A percentile compares a stretch with the other conserved stretches of the same genome.
phyloP scores from a whole-genome alignment of 352 stramenopile species.

The Globisporangium cylindrosporum region DNA sequence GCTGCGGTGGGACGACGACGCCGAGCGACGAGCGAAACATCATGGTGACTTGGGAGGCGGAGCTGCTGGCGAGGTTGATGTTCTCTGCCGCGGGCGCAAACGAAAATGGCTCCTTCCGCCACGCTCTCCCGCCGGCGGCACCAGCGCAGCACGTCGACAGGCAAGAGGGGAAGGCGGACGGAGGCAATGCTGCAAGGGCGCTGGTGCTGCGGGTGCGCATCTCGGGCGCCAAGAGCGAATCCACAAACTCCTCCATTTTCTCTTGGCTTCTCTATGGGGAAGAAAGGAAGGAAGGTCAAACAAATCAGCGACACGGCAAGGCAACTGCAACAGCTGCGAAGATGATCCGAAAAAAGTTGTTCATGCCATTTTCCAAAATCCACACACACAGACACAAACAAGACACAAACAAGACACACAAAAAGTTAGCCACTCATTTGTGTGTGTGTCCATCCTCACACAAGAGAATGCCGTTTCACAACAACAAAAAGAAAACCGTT shows the following conservation, averaged over 20 bases:
- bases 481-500: not conserved
- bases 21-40: conserved; percentile 17
- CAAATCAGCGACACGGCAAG: conserved; percentile 14
- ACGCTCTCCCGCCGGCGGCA: conserved; percentile 10
- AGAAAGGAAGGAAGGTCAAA: too few relatives aligned
- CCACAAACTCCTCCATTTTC: conserved; percentile 12
- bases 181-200: not conserved
- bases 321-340: conserved; percentile 5
- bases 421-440: conserved; percentile 14
- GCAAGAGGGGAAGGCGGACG: not conserved
- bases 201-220: not conserved
- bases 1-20: conserved; percentile 3
- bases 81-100: conserved; percentile 17
- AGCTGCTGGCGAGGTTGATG: not conserved
- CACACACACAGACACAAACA: not conserved
- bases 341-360: conserved; percentile 5
- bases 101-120: conserved; percentile 6
- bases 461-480: conserved; percentile 17
- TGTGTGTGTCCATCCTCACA: too few relatives aligned
- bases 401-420: not conserved
- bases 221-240: conserved; percentile 12
- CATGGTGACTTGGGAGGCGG: not conserved
- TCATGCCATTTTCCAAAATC: conserved; percentile 9
- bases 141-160: not conserved
- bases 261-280: not conserved